phyloP scores from a whole-genome alignment of 148 eudicot genomes.

The Rhododendron williamsianum region DNA sequence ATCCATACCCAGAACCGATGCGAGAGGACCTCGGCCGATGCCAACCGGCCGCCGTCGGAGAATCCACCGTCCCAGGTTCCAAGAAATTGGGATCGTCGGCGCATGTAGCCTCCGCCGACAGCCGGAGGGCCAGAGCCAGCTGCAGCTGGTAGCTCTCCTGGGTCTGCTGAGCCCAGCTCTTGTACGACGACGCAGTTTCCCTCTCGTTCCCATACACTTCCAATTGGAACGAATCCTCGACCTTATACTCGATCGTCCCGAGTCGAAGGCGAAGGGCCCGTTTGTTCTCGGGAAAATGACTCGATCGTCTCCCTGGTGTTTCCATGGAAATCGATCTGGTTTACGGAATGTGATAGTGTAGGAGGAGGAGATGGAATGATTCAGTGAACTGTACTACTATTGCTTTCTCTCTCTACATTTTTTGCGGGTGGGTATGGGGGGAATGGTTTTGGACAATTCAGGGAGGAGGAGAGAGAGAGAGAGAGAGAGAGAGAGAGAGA shows the following conservation, averaged over 20 bases:
- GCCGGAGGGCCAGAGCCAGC: slow-evolving; percentile 56
- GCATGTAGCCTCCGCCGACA: slow-evolving; percentile 44
- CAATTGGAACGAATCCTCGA: slow-evolving; percentile 21
- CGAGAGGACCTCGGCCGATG: slow-evolving; percentile 37
- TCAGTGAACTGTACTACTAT: neutral
- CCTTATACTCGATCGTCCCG: slow-evolving; percentile 14
- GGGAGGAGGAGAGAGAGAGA: neutral
- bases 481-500: neutral
- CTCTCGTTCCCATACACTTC: slow-evolving; percentile 1
- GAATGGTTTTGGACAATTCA: neutral
- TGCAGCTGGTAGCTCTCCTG: slow-evolving; percentile 74
- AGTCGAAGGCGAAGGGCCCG: neutral
- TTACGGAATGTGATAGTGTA: neutral
- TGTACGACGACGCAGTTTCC: slow-evolving; percentile 26
- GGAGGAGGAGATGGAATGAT: neutral
- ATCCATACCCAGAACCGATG: slow-evolving; percentile 60
- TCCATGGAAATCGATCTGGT: slow-evolving; percentile 21
- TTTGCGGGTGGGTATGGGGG: neutral
- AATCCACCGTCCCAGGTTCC: slow-evolving; percentile 28
- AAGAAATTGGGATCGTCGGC: slow-evolving; percentile 62
- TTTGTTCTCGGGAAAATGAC: slow-evolving; percentile 32
- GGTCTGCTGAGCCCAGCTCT: slow-evolving; percentile 74
- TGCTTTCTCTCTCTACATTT: neutral
- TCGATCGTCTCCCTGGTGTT: slow-evolving; percentile 36
- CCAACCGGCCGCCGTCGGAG: slow-evolving; percentile 12